Conservation (phyloP, 2,329 filamentous ascomycete genomes). For the Penicillium sp. region DNA sequence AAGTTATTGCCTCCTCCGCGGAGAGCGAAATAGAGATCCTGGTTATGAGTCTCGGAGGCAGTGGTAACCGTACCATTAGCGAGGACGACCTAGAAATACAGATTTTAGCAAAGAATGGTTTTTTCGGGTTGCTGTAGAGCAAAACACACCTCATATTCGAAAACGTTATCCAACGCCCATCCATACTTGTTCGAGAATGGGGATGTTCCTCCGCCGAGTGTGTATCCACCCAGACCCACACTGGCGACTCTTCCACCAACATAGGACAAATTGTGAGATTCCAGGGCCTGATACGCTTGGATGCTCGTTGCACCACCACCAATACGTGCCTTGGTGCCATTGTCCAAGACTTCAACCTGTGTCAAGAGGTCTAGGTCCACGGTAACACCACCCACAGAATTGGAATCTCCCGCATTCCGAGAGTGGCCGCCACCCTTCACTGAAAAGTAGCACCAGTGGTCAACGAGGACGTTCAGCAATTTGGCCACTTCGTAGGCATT, state of each 20-base stretch:
- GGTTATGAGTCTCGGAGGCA: conserved; percentile 26
- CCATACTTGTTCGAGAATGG: conserved; percentile 31
- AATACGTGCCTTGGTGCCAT: background rate
- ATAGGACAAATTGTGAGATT: conserved; percentile 16
- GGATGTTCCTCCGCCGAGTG: conserved; percentile 39
- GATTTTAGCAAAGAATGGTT: background rate
- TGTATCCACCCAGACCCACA: conserved; percentile 41
- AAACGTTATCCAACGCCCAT: conserved; percentile 25
- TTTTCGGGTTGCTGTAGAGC: background rate
- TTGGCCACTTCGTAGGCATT: conserved; percentile 16
- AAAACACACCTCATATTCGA: conserved; percentile 12
- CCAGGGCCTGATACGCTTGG: conserved; percentile 10
- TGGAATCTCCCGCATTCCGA: conserved; percentile 52
- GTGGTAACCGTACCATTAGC: conserved; percentile 25
- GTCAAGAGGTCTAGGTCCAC: conserved; percentile 20
- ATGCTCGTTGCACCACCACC: background rate
- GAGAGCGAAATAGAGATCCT: conserved; percentile 38
- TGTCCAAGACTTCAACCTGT: background rate
- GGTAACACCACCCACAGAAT: conserved; percentile 40
- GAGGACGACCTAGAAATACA: conserved; percentile 15
- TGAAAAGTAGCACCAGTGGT: conserved; percentile 44
- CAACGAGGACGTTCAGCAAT: conserved; percentile 15
- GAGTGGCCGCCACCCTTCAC: conserved; percentile 56
- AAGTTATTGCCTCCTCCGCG: conserved; percentile 42
- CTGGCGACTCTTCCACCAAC: conserved; percentile 41